These are phyloP conservation scores for Termitomyces sp. DNA, from an alignment of 768 basidiomycete species.

Conservation along the genomic window DNA sequence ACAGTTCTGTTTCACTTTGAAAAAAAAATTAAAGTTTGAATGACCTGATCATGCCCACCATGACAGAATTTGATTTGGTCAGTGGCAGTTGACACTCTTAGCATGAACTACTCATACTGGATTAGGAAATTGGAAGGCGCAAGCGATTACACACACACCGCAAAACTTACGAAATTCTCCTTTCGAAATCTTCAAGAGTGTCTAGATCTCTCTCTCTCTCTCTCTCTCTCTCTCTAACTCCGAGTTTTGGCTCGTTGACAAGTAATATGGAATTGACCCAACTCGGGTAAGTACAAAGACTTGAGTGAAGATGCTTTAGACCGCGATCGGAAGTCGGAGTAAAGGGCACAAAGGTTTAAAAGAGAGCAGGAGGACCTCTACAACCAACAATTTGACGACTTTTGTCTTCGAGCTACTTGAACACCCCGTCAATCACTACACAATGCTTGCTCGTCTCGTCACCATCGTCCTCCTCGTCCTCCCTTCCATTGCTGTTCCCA, in stretches of 20 bases:
- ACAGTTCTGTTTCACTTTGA: too few relatives aligned
- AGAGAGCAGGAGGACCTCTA: not conserved
- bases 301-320: not conserved
- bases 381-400: not conserved
- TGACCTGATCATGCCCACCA: too few relatives aligned
- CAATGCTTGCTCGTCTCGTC: constrained; percentile 1
- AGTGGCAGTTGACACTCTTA: too few relatives aligned
- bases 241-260: not conserved
- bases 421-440: not conserved
- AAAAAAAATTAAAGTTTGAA: too few relatives aligned
- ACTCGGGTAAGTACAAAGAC: not conserved
- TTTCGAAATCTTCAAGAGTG: too few relatives aligned
- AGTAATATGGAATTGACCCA: not conserved
- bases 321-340: not conserved
- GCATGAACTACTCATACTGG: too few relatives aligned
- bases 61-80: too few relatives aligned
- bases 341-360: not conserved
- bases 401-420: not conserved
- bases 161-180: too few relatives aligned
- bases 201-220: not conserved
- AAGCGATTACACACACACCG: too few relatives aligned
- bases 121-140: too few relatives aligned
- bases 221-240: too few relatives aligned
- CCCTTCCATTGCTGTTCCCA: not conserved
- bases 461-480: not conserved